A percentile compares a stretch with the other conserved stretches of the same genome.
Conservation (phyloP, 495 filamentous ascomycete genomes). For the Letharia columbiana region DNA sequence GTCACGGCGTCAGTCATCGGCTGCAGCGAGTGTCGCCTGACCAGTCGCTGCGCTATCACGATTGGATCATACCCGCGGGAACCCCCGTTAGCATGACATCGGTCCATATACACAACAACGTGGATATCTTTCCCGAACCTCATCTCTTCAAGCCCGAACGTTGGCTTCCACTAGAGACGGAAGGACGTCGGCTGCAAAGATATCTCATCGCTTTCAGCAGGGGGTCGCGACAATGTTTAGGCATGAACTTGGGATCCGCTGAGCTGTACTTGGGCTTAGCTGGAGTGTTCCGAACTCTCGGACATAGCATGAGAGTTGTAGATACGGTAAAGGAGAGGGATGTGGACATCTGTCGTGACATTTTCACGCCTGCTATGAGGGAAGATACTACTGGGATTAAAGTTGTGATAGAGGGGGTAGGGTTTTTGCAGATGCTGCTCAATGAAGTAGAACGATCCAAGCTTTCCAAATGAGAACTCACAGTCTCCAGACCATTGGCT, state of each 20-base stretch:
- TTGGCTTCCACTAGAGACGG: constrained; percentile 25
- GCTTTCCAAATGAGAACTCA: too few species aligned
- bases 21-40: constrained; percentile 34
- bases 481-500: too few species aligned
- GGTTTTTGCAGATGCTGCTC: neutral
- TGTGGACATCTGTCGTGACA: neutral
- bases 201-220: constrained; percentile 18
- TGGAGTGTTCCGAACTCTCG: neutral
- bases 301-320: neutral
- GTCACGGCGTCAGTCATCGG: constrained; percentile 31
- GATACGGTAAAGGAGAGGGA: neutral
- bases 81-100: neutral
- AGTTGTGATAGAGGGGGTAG: neutral
- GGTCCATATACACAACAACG: constrained; percentile 13
- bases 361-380: neutral
- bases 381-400: neutral
- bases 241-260: neutral
- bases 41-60: constrained; percentile 27
- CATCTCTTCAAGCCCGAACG: constrained; percentile 21
- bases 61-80: neutral
- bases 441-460: too few species aligned
- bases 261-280: neutral
- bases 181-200: constrained; percentile 14
- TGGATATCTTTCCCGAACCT: constrained; percentile 19
- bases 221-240: neutral